Percentiles rank a stretch among this genome's conserved stretches.
Evolutionary conservation across 2,329 filamentous ascomycete genomes (phyloP).

Genomic region (Clonostachys rosea): DNA sequence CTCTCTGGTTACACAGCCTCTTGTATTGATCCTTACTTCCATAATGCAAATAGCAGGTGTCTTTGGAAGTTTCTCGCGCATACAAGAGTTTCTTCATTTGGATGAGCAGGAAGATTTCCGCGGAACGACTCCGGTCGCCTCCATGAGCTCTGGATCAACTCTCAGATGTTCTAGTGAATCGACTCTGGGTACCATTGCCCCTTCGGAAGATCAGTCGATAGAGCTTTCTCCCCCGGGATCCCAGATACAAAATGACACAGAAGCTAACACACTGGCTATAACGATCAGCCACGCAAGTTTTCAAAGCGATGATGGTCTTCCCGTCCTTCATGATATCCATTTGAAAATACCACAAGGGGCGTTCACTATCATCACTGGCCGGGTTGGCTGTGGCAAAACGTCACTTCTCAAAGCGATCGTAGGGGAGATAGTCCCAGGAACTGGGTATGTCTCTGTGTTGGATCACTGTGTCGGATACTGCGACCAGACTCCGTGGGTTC

Average conservation of each 20-base stretch:
- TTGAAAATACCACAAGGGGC: slow-evolving; percentile 5
- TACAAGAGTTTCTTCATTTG: slow-evolving; percentile 22
- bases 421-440: slow-evolving; percentile 20
- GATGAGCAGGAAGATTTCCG: slow-evolving; percentile 11
- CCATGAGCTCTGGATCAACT: no score
- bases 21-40: slow-evolving; percentile 22
- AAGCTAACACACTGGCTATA: slow-evolving; percentile 1
- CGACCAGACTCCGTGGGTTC: slow-evolving; percentile 36
- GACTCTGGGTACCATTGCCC: neutral
- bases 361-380: neutral
- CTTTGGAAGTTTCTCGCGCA: slow-evolving; percentile 21
- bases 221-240: neutral
- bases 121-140: no score
- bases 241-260: neutral
- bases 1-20: slow-evolving; percentile 20
- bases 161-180: no score
- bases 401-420: slow-evolving; percentile 28
- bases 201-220: neutral
- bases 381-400: slow-evolving; percentile 32
- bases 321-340: slow-evolving; percentile 15
- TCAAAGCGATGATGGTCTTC: slow-evolving; percentile 4
- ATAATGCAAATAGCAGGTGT: slow-evolving; percentile 23
- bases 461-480: slow-evolving; percentile 29
- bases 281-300: slow-evolving; percentile 8
- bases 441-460: slow-evolving; percentile 16